Percentiles rank a stretch among this genome's conserved stretches.
Conservation (phyloP, 257 asterid species). For the Gentiana straminea region DNA sequence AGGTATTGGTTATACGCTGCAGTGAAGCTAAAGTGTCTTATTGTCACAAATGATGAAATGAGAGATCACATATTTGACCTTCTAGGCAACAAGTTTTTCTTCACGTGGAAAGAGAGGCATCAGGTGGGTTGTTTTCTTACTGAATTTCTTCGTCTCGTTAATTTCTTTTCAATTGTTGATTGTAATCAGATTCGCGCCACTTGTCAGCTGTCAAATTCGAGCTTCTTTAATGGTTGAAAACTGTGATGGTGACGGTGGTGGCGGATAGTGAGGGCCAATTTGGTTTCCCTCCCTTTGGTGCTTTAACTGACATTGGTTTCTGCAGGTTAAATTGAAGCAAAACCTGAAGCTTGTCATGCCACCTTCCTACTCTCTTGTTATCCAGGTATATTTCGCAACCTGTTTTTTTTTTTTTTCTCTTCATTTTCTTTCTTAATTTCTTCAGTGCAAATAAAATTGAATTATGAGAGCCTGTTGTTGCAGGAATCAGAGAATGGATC, state of each 20-base stretch:
- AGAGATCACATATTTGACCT: constrained; percentile 98
- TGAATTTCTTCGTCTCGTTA: neutral
- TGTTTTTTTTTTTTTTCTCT: neutral
- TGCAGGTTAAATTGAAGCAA: constrained; percentile 54
- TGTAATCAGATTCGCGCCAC: too few relatives aligned
- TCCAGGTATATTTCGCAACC: constrained; percentile 47
- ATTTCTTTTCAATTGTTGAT: neutral
- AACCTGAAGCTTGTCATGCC: constrained; percentile 58
- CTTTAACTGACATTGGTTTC: too few relatives aligned
- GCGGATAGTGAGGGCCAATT: too few relatives aligned
- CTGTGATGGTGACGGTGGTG: too few relatives aligned
- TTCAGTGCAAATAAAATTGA: neutral
- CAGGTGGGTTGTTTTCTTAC: constrained; percentile 36
- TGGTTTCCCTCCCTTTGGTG: too few relatives aligned
- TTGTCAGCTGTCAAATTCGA: neutral
- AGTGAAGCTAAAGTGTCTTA: constrained; percentile 71
- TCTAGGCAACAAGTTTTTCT: constrained; percentile 69
- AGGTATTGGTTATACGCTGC: constrained; percentile 99
- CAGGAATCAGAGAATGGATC: constrained; percentile 74
- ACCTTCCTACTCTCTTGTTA: constrained; percentile 58
- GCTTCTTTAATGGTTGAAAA: neutral
- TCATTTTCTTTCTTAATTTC: neutral
- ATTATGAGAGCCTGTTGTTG: neutral
- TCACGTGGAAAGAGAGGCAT: constrained; percentile 92
- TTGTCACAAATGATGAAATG: constrained; percentile 96